Evolutionary conservation across 345 rosid genomes (phyloP), one percentile per base, ranked within the genome.

Genomic region (Adansonia digitata): DNA sequence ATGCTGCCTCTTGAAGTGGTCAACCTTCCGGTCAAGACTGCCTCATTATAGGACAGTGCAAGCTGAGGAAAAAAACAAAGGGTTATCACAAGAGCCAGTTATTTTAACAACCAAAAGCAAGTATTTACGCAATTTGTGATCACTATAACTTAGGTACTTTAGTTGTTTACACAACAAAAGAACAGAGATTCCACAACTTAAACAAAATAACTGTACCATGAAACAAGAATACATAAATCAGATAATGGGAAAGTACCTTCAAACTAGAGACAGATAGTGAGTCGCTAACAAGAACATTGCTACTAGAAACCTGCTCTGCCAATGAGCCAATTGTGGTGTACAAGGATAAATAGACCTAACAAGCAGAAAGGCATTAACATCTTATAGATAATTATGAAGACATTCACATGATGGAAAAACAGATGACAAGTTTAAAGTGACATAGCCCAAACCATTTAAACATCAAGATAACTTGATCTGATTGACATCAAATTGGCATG

Each of bases 331-430:
- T 82, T 42, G 89, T 84, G 56, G 96, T 86, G 75, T 95, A 90
- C 77, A 95, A 77, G 27, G 97, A 90, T 81, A 91, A 79, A 88
- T 90, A 95, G 55, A 95, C 97, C 99, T 95, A 84, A 75, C 27
- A 60, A 70, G 62, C 59, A 75, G 65, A 73, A 72, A 57, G 17
- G 18, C 10, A 43, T 13, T 14, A 69, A 35, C 24, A 52, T n/a
- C 5, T 65, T 65, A 15, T 0, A 10, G n/a, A 13, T 39, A 42
- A 74, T 43, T 24, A 15, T 15, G 26, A 15, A 55, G 27, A 48
- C 53, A 29, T 27, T 14, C 56, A 40, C 17, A 27, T 3, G n/a
- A 17, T 34, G 31, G 64, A 46, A 4, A 46, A 73, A 45, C 15
- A 55, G 13, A 71, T 4, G 42, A 74, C 5, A 46, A 40, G 18